Percentiles rank a stretch among this genome's conserved stretches.
Conservation (phyloP, 129 eudicot species). For the Arctium minus region DNA sequence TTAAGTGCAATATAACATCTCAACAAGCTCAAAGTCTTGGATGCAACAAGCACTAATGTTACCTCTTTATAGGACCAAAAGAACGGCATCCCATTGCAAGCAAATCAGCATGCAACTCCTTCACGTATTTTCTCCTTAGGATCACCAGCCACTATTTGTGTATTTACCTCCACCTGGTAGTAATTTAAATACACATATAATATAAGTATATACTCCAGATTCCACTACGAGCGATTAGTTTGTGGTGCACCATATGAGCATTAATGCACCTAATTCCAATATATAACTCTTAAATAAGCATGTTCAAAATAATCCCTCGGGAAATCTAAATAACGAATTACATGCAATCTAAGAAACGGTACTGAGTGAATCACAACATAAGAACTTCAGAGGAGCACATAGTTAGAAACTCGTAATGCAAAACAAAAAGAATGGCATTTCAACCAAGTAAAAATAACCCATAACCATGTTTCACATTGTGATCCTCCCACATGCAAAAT, state of each 20-base stretch:
- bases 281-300: neutral
- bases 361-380: neutral
- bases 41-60: conserved; percentile 16
- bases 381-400: neutral
- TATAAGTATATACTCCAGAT: neutral
- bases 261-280: neutral
- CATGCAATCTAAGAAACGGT: conserved; percentile 4
- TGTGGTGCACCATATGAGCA: neutral
- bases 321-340: neutral
- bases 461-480: neutral
- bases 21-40: neutral
- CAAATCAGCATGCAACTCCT: conserved; percentile 69
- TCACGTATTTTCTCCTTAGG: conserved; percentile 82
- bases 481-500: neutral
- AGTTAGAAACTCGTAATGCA: neutral
- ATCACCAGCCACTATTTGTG: conserved; percentile 63
- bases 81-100: conserved; percentile 81
- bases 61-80: conserved; percentile 86
- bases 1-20: neutral
- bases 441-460: neutral
- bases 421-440: neutral
- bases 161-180: conserved; percentile 44
- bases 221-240: neutral
- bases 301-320: neutral
- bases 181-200: neutral